Evolutionary conservation across 495 filamentous ascomycete species (phyloP), one percentile per base, ranked within the genome.

Genomic region (Hypomontagnella monticulosa): DNA sequence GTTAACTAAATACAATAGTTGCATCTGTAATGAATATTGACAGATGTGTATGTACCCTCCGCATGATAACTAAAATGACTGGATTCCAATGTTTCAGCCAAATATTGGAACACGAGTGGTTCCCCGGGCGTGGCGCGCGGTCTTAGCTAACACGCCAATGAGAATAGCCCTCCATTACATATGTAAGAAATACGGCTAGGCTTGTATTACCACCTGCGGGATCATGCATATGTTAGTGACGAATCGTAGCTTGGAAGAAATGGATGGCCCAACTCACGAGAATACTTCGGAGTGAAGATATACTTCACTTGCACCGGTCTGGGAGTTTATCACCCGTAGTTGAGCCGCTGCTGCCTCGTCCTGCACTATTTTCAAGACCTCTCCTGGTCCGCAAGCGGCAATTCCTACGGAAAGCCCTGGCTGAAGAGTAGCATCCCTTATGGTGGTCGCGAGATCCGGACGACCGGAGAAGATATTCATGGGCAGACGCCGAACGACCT

Each of bases 241-340:
- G 1, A 8, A 1, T 3, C 7, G 16, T 1, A 14, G 19, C 14
- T 37, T 7, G 27, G 23, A 15, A 30, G 8, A 41, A 10, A 37
- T 34, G 1, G 20, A 32, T 16, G 0, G 23, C 0, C 0, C 15
- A 32, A 68, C 75, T 75, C 63, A 86, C 75, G 78, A 78, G 71
- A 86, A 86, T 57, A 78, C 71, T 58, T 86, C 83, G 0, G 78
- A 76, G 73, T 85, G 83, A 44, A 85, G 58, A 73, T 81, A 84
- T 3, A 86, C 73, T 69, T 84, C 81, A 47, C 75, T 75, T n/a
- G 75, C 66, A 20, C 67, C 58, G 15, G 49, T 12, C 2, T 53
- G 46, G 0, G 80, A 80, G 9, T 54, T 64, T n/a, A 81, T 19
- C 5, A 81, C 72, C 48, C 75, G 49, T 30, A 71, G 42, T 66